Conservation (phyloP, 1,284 basidiomycete genomes). For the Apiotrichum siamense region DNA sequence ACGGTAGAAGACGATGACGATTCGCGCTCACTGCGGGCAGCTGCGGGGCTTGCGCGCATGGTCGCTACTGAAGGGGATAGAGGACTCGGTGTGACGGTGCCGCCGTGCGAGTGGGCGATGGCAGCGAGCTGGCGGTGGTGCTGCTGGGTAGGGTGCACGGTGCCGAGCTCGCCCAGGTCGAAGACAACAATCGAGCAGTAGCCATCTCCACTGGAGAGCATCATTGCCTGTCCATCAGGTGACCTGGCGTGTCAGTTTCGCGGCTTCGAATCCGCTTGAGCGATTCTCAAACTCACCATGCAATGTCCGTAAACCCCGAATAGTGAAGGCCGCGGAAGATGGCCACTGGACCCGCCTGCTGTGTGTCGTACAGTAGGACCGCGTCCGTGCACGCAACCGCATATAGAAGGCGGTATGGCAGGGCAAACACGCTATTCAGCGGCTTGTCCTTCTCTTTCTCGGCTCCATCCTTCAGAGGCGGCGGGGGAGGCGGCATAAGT, state of each 20-base stretch:
- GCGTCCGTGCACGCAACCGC: conserved; percentile 96
- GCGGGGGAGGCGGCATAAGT: conserved; percentile 46
- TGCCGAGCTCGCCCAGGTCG: conserved; percentile 77
- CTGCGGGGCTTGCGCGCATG: conserved; percentile 36
- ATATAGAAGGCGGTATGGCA: conserved; percentile 91
- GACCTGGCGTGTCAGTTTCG: conserved; percentile 79
- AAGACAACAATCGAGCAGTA: conserved; percentile 88
- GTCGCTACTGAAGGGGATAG: conserved; percentile 50
- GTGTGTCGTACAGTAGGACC: conserved; percentile 92
- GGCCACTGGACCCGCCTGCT: conserved; percentile 87
- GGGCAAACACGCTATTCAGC: conserved; percentile 60
- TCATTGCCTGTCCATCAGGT: conserved; percentile 85
- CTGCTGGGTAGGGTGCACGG: conserved; percentile 78
- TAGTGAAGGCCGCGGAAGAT: conserved; percentile 94
- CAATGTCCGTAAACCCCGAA: conserved; percentile 93
- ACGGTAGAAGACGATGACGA: conserved; percentile 31
- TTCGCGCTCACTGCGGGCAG: conserved; percentile 37
- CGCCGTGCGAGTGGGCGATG: conserved; percentile 68
- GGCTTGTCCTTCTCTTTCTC: conserved; percentile 24
- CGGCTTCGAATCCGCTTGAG: neutral
- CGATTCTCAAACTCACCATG: conserved; percentile 63
- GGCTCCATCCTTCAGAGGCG: conserved; percentile 39
- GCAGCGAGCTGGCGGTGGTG: conserved; percentile 77
- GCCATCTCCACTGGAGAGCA: conserved; percentile 88
- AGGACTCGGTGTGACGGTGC: conserved; percentile 41